Evolutionary conservation across 345 rosid genomes (phyloP).

Genomic region (Gossypium raimondii): DNA sequence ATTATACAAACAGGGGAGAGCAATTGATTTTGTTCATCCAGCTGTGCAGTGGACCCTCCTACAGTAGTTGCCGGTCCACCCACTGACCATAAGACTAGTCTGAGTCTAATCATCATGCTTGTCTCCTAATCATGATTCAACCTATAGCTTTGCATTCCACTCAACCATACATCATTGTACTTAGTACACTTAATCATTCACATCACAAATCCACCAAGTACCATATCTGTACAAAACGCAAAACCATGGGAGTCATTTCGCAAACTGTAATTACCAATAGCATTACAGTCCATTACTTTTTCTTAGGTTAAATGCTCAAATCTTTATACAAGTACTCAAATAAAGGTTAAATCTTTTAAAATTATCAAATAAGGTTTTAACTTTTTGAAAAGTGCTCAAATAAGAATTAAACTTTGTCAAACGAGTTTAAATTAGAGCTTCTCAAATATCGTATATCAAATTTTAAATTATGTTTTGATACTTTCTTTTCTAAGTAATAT

Average conservation of each 20-base stretch:
- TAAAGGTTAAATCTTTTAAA: too few relatives aligned
- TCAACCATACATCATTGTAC: not conserved
- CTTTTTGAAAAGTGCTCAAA: too few relatives aligned
- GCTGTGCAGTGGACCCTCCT: constrained; percentile 26
- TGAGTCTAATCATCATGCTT: constrained; percentile 26
- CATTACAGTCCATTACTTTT: not conserved
- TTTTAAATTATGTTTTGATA: too few relatives aligned
- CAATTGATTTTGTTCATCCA: constrained; percentile 28
- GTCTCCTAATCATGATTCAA: constrained; percentile 31
- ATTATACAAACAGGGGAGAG: not conserved
- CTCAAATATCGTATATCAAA: too few relatives aligned
- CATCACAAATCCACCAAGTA: not conserved
- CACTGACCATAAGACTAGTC: constrained; percentile 9
- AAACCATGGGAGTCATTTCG: not conserved
- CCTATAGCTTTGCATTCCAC: not conserved
- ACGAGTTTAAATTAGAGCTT: too few relatives aligned
- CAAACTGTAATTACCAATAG: not conserved
- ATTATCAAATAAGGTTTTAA: too few relatives aligned
- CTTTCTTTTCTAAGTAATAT: too few relatives aligned
- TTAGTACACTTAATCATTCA: not conserved
- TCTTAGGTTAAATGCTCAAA: too few relatives aligned
- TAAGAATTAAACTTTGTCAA: accelerated
- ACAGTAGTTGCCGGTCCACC: constrained; percentile 10
- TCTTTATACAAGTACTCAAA: too few relatives aligned
- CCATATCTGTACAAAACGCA: not conserved